phyloP scores from a whole-genome alignment of 192 early-diverging fungal genomes.

The Entomortierella beljakovae region DNA sequence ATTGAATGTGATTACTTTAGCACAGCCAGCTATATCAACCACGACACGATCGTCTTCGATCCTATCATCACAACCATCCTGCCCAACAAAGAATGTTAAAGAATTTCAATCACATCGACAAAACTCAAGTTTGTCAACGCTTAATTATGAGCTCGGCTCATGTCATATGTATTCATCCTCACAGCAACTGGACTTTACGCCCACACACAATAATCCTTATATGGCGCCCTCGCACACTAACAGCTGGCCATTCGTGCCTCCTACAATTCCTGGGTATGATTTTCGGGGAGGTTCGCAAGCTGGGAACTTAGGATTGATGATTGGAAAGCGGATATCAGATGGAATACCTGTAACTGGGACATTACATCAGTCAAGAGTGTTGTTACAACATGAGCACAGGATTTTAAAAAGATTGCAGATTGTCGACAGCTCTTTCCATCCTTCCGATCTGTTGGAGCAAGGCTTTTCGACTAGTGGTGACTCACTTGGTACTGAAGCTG shows the following conservation, averaged over 20 bases:
- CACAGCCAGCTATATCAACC: too few relatives aligned
- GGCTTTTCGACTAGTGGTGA: constrained; percentile 3
- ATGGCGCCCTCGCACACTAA: constrained; percentile 24
- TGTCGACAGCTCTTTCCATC: too few relatives aligned
- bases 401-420: constrained; percentile 34
- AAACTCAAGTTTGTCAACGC: not conserved
- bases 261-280: constrained; percentile 31
- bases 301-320: constrained; percentile 40
- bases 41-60: not conserved
- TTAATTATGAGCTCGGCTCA: not conserved
- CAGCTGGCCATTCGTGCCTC: constrained; percentile 34
- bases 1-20: not conserved
- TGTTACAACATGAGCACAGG: constrained; percentile 45
- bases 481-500: not conserved
- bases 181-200: not conserved
- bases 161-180: constrained; percentile 1
- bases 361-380: constrained; percentile 30
- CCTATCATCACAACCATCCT: not conserved
- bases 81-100: not conserved
- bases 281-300: constrained; percentile 40
- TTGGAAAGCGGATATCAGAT: constrained; percentile 41
- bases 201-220: constrained; percentile 30
- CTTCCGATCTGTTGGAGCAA: too few relatives aligned
- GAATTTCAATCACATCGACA: not conserved
- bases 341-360: constrained; percentile 26